phyloP scores from a whole-genome alignment of 768 basidiomycete genomes.

The Podaxis rugospora region DNA sequence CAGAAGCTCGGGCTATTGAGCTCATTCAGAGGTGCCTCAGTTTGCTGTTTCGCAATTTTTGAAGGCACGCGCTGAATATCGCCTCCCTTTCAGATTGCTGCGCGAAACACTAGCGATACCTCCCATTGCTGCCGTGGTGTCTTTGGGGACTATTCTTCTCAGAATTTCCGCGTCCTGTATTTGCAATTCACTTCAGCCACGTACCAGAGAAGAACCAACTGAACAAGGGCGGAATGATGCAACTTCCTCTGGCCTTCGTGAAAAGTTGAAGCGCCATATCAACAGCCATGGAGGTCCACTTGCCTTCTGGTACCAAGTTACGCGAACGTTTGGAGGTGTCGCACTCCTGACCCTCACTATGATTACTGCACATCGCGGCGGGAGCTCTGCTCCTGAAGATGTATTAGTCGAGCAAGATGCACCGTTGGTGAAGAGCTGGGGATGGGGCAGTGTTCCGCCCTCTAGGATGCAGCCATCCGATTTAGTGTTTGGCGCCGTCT shows the following conservation, averaged over 20 bases:
- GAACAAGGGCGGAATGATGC: background rate
- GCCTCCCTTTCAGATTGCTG: conserved; percentile 7
- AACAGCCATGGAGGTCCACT: conserved; percentile 37
- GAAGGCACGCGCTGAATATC: background rate
- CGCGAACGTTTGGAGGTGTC: conserved; percentile 40
- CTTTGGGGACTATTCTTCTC: conserved; percentile 28
- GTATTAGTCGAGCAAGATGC: conserved; percentile 24
- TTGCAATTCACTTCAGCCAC: background rate
- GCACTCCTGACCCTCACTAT: conserved; percentile 48
- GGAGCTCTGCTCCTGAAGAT: conserved; percentile 5
- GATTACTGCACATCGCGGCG: conserved; percentile 31
- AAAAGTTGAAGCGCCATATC: conserved; percentile 35
- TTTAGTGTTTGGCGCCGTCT: conserved; percentile 18
- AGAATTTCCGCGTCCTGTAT: conserved; percentile 19
- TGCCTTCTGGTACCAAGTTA: conserved; percentile 43
- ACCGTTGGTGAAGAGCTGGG: conserved; percentile 14
- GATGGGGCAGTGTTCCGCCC: background rate
- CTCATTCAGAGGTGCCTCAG: background rate
- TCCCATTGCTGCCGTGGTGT: conserved; percentile 29
- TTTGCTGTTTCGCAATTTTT: background rate
- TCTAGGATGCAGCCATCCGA: conserved; percentile 24
- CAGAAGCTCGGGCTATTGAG: background rate
- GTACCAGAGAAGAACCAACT: background rate
- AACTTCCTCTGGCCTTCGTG: conserved; percentile 23
- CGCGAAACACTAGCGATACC: conserved; percentile 30